phyloP scores from a whole-genome alignment of 192 early-diverging fungal species.

The Dimargaris xerosporica region DNA sequence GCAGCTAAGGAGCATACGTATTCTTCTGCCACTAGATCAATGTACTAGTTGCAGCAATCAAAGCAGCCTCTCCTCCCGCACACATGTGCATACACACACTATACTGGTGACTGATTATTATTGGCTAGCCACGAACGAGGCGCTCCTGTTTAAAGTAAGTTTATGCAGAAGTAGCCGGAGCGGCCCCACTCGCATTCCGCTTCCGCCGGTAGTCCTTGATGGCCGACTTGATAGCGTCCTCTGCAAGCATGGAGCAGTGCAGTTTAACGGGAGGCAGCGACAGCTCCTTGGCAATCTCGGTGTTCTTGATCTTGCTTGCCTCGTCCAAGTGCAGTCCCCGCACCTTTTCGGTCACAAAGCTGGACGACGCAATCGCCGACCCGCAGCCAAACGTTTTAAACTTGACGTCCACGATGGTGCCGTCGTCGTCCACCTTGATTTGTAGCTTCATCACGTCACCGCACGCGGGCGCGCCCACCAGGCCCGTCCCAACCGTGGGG shows the following conservation, averaged over 20 bases:
- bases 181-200: no score
- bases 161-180: no score
- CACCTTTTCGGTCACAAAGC: conserved; percentile 87
- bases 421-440: conserved; percentile 90
- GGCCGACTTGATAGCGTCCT: conserved; percentile 98
- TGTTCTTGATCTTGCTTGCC: conserved; percentile 86
- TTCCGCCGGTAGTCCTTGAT: conserved; percentile 92
- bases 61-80: no score
- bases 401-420: conserved; percentile 88
- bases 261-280: conserved; percentile 92
- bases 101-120: no score
- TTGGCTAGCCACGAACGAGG: no score
- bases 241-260: conserved; percentile 98
- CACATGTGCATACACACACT: no score
- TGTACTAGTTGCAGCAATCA: no score
- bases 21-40: no score
- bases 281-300: conserved; percentile 93
- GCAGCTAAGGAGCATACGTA: no score
- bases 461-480: conserved; percentile 78
- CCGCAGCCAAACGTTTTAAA: conserved; percentile 99
- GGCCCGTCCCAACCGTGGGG: conserved; percentile 84
- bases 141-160: no score
- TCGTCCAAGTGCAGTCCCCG: conserved; percentile 86
- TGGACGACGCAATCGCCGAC: conserved; percentile 86
- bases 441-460: conserved; percentile 91